A percentile compares a stretch with the other conserved stretches of the same genome.
phyloP scores from a whole-genome alignment of 441 rosid species.

The Erodium trifolium region DNA sequence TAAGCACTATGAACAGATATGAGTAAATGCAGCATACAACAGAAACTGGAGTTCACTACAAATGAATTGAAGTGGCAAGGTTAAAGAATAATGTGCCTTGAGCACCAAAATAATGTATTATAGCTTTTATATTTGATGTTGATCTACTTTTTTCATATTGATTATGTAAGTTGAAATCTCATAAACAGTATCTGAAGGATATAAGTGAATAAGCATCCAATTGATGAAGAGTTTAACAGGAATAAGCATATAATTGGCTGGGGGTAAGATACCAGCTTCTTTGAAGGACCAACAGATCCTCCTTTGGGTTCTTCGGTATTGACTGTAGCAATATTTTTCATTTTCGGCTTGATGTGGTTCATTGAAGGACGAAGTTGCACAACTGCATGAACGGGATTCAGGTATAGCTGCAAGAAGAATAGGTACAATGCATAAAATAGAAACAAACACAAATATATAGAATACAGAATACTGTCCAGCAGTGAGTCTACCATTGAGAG shows the following conservation, averaged over 20 bases:
- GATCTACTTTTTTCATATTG: background rate
- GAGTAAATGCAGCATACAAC: constrained; percentile 2
- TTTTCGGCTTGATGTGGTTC: constrained; percentile 36
- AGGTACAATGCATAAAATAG: constrained; percentile 8
- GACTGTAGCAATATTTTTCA: constrained; percentile 24
- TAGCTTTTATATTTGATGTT: background rate
- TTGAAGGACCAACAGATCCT: constrained; percentile 39
- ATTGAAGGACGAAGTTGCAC: constrained; percentile 80
- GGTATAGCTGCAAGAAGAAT: constrained; percentile 54
- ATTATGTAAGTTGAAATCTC: background rate
- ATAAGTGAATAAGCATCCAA: background rate
- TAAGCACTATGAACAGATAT: constrained; percentile 4
- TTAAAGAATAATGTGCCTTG: background rate
- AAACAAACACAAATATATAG: background rate
- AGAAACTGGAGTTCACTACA: background rate
- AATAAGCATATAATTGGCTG: background rate
- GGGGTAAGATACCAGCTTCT: constrained; percentile 44
- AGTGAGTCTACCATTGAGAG: background rate
- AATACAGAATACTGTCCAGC: background rate
- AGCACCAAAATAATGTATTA: background rate
- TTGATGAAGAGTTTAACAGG: background rate
- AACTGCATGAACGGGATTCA: constrained; percentile 78
- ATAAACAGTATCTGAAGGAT: background rate
- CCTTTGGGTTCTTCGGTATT: constrained; percentile 32
- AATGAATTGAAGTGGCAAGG: background rate